Evolutionary conservation across 352 stramenopile genomes (phyloP), one percentile per base, ranked within the genome.

Genomic region (Globisporangium acanthophoron): DNA sequence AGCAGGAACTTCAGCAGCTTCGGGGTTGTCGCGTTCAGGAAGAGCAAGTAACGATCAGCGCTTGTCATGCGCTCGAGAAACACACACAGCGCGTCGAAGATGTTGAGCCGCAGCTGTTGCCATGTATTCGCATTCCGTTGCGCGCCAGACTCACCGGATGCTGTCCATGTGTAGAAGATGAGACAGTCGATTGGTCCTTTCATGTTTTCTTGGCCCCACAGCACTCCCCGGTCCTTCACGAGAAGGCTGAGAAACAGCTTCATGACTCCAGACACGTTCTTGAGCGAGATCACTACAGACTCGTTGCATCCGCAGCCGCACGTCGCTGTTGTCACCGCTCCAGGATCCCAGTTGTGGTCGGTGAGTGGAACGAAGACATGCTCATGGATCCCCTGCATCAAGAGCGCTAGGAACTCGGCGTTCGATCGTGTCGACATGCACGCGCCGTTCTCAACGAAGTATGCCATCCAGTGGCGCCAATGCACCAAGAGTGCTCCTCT

Each of bases 121-220:
- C 47, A 61, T 21, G 31, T 27, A 24, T 33, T 33, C 18, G 7
- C 35, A 27, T 2, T 47, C 7, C 15, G 18, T 29, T 20, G 8
- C 24, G 27, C 11, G 39, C 21, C 29, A 16, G 39, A 24, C 24
- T 33, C 13, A 33, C 21, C 40, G n/a, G 35, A 20, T 5, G 39
- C 43, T 8, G 59, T 65, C 59, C 46, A 60, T n/a, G 45, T 41
- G 12, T 56, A 55, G 46, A 65, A 60, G 13, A 15, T 20, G n/a
- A 65, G 45, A 20, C 52, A 56, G 31, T 65, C 59, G 0, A 3
- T 21, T 2, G 54, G 59, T 9, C 59, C 59, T 27, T 60, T 59
- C 59, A 65, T 65, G 8, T n/a, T 53, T 7, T 65, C 59, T 47
- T 65, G 59, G 0, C 33, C 59, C 59, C 59, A 65, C 27, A 60